These are phyloP conservation scores for Metschnikowia bowlesiae DNA, from an alignment of 805 yeast genomes.

Conservation along the genomic window DNA sequence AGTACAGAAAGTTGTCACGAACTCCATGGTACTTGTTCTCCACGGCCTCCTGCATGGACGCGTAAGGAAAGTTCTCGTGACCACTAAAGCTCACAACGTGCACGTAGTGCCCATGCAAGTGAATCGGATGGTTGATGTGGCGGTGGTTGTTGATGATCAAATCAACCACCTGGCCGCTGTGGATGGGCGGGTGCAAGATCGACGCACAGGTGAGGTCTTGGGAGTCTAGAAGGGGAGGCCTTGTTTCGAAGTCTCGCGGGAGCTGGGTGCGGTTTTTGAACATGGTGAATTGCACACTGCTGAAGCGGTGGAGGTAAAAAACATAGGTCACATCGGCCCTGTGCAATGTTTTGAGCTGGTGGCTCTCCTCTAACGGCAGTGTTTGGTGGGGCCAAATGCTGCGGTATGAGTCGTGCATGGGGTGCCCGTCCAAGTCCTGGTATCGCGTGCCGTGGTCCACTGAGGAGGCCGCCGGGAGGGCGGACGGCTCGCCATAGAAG, in stretches of 20 bases:
- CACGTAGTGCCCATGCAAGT: conserved; percentile 33
- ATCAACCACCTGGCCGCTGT: conserved; percentile 28
- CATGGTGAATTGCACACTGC: conserved; percentile 24
- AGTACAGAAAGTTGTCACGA: conserved; percentile 18
- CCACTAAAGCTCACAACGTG: conserved; percentile 25
- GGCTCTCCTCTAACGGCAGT: conserved; percentile 14
- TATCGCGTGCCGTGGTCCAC: conserved; percentile 17
- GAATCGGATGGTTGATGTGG: conserved; percentile 31
- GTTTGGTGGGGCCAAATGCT: conserved; percentile 18
- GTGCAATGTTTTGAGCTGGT: conserved; percentile 3
- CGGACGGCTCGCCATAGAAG: conserved; percentile 15
- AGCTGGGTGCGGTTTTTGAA: conserved; percentile 18
- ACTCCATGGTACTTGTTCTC: conserved; percentile 10
- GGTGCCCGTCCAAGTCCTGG: conserved; percentile 22
- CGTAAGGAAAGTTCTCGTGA: conserved; percentile 20
- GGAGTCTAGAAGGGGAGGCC: conserved; percentile 17
- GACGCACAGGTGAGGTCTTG: background rate
- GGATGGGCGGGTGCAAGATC: conserved; percentile 14
- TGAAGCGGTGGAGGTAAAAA: conserved; percentile 29
- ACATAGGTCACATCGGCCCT: conserved; percentile 25
- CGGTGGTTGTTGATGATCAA: conserved; percentile 26
- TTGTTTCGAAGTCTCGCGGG: conserved; percentile 21
- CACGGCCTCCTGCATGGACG: conserved; percentile 23
- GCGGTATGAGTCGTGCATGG: conserved; percentile 7
- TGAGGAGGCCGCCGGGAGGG: background rate